Base-by-base conservation (phyloP, 441 rosid genomes). In the Erodium moschatum region DNA sequence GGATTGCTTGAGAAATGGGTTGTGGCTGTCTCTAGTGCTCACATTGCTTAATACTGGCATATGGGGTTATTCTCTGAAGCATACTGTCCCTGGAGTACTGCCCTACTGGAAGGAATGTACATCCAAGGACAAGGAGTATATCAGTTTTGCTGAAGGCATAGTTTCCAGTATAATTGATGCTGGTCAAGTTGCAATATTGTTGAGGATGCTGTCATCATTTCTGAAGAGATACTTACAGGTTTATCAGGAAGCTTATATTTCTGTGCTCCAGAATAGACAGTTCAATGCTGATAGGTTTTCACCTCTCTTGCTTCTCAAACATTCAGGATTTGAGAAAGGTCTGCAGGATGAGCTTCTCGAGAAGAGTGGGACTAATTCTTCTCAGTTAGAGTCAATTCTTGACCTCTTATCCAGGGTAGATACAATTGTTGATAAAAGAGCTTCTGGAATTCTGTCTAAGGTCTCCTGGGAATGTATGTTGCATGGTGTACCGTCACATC, bases 401-500 rank as follows among this genome's bases (percentile, higher is more conserved):
- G 87, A 86, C 66, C 65, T 87, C 67, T 72, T 89, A 68, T 63
- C 76, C 50, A 90, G 82, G 76, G 75, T 86, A 77, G 95, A 90
- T 78, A 75, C 83, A 69, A 48, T 78, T 74, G 84, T 87, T 62
- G 89, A 87, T 75, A 85, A 84, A 80, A 80, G 88, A 80, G 84
- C 96, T 78, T 78, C 86, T 2, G 88, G 91, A 69, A 74, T 83
- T 69, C 79, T 77, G 60, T 79, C 82, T 74, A 89, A 86, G 87
- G 86, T 87, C 79, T 84, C 88, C 58, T 89, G 91, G 91, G 96
- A 89, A 77, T 86, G 86, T 68, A 85, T 89, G 85, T 70, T 91
- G 82, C 98, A 93, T 87, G 99, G 98, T 74, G 88, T 87, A 77
- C 98, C 98, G 19, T 81, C 82, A 79, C 81, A 84, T 79, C 83